These are phyloP conservation scores for Plantago ovata DNA, from an alignment of 257 asterid genomes.

Conservation along the genomic window DNA sequence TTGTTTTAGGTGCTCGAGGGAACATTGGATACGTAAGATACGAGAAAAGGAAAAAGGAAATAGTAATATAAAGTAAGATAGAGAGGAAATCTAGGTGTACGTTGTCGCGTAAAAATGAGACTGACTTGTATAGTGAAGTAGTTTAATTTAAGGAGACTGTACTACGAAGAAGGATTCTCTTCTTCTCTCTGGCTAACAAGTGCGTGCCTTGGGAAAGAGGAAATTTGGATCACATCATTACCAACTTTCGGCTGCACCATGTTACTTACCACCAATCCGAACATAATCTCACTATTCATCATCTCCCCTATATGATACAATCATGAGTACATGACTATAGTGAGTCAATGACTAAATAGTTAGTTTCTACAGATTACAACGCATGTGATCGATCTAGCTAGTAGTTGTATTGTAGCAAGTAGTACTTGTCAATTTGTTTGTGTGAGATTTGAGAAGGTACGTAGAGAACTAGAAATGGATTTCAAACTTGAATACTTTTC, in stretches of 20 bases:
- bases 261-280: constrained; percentile 29
- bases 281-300: constrained; percentile 26
- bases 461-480: no score
- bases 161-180: constrained; percentile 23
- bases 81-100: constrained; percentile 17
- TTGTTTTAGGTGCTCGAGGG: constrained; percentile 66
- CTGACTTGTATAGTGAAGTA: not conserved
- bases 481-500: no score
- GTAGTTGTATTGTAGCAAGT: no score
- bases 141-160: no score
- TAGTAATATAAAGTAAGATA: no score
- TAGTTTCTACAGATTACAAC: no score
- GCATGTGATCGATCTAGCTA: no score
- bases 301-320: not conserved
- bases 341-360: no score
- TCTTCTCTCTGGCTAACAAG: no score
- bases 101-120: constrained; percentile 27
- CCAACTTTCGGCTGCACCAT: constrained; percentile 49
- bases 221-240: constrained; percentile 18
- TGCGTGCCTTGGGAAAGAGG: constrained; percentile 46
- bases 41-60: constrained; percentile 33
- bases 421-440: no score
- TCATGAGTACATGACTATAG: not conserved
- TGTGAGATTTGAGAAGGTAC: no score
- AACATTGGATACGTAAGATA: constrained; percentile 38